Percentiles rank a stretch among this genome's conserved stretches.
Conservation (phyloP, 2,329 filamentous ascomycete species). For the Pseudocercospora eumusae region DNA sequence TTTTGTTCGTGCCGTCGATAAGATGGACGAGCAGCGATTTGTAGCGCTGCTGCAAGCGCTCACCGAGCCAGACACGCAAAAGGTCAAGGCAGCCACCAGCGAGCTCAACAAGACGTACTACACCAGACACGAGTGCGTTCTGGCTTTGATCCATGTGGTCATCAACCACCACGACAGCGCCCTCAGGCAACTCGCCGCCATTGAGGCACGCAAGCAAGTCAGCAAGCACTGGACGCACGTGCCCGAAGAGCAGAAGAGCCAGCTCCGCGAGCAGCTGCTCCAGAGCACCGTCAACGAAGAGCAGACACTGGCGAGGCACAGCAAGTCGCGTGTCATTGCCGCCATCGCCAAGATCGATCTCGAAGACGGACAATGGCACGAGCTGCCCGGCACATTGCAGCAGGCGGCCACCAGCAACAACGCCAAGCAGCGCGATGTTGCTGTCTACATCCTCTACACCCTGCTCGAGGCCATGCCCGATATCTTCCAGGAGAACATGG, state of each 20-base stretch:
- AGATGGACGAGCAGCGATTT: constrained; percentile 81
- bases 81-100: constrained; percentile 75
- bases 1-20: constrained; percentile 11
- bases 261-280: constrained; percentile 79
- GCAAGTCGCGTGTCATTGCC: constrained; percentile 82
- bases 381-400: constrained; percentile 76
- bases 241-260: constrained; percentile 71
- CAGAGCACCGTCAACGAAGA: constrained; percentile 81
- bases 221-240: constrained; percentile 82
- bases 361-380: constrained; percentile 79
- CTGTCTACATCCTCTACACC: constrained; percentile 89
- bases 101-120: constrained; percentile 94
- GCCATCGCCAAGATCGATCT: constrained; percentile 84
- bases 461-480: constrained; percentile 86
- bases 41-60: constrained; percentile 83
- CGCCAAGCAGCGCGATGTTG: constrained; percentile 81
- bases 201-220: constrained; percentile 82
- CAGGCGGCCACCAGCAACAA: constrained; percentile 75
- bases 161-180: constrained; percentile 71
- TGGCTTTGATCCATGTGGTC: constrained; percentile 84
- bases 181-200: constrained; percentile 85
- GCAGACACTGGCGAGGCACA: constrained; percentile 75
- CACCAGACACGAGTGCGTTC: constrained; percentile 77
- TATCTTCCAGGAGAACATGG: constrained; percentile 77
- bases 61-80: constrained; percentile 83